phyloP scores from a whole-genome alignment of 2,329 filamentous ascomycete species.

The Fusarium sp. region DNA sequence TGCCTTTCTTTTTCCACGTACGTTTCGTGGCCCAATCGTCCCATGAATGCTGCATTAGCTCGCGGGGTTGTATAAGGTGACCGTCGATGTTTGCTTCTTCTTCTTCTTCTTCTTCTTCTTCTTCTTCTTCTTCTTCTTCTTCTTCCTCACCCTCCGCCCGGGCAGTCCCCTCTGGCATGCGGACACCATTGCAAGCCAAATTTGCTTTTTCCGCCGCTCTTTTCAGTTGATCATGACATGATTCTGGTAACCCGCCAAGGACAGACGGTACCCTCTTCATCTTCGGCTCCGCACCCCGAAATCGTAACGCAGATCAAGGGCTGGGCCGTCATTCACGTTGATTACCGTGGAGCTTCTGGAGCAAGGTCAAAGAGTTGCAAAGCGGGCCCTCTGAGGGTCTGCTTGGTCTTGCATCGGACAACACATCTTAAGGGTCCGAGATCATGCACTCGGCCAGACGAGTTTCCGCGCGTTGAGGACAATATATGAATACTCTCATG shows the following conservation, averaged over 20 bases:
- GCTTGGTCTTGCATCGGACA: neutral
- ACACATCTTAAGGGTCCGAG: conserved; percentile 9
- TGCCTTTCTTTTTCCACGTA: conserved; percentile 38
- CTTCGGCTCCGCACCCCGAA: conserved; percentile 20
- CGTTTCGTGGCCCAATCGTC: conserved; percentile 35
- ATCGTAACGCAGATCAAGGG: conserved; percentile 17
- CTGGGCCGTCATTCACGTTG: neutral
- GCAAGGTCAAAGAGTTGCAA: neutral
- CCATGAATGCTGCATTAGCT: conserved; percentile 33
- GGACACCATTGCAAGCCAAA: neutral
- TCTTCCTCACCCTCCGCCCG: neutral
- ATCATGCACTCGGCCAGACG: neutral
- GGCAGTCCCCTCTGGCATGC: conserved; percentile 9
- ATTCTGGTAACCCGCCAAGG: neutral
- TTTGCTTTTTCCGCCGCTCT: conserved; percentile 1
- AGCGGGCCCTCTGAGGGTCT: neutral
- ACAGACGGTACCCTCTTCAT: neutral
- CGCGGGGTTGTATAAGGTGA: conserved; percentile 9
- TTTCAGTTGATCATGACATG: neutral
- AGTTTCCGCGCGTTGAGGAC: neutral
- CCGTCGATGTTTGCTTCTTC: conserved; percentile 28
- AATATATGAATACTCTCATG: neutral
- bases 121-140: conserved; percentile 33
- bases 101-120: conserved; percentile 22
- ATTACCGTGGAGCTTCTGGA: neutral